Evolutionary conservation across 352 stramenopile species (phyloP).

Genomic region (Globisporangium rhizosaccharum): DNA sequence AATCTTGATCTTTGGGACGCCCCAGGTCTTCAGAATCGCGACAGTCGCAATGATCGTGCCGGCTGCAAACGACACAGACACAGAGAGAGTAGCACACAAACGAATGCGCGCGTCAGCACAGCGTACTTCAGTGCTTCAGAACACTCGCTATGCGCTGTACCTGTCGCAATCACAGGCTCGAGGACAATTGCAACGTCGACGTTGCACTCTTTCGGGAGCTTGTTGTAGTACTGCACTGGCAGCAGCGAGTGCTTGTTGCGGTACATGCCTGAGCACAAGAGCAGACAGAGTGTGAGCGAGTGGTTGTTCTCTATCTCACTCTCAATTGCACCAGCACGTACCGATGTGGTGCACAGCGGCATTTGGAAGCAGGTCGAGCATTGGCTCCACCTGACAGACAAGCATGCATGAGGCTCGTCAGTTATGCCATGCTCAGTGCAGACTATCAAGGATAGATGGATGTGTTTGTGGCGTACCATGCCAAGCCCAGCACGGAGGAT

Average conservation of each 20-base stretch:
- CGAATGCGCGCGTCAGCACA: background rate
- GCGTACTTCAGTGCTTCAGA: background rate
- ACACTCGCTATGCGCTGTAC: conserved; percentile 19
- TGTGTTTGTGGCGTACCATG: conserved; percentile 36
- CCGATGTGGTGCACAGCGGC: conserved; percentile 97
- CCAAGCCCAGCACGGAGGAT: conserved; percentile 93
- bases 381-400: conserved; percentile 87
- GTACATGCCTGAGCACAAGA: conserved; percentile 63
- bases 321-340: conserved; percentile 36
- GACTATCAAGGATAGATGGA: too few relatives aligned
- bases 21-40: conserved; percentile 95
- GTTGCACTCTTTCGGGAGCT: conserved; percentile 92
- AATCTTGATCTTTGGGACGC: conserved; percentile 91
- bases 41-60: conserved; percentile 93
- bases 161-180: conserved; percentile 95
- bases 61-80: conserved; percentile 22
- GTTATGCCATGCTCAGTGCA: background rate
- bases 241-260: conserved; percentile 88
- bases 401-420: background rate
- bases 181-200: conserved; percentile 93
- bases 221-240: conserved; percentile 99
- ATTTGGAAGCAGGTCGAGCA: conserved; percentile 96
- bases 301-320: background rate
- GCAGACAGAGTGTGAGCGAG: background rate
- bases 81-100: background rate